phyloP scores from a whole-genome alignment of 345 rosid genomes.

The Corchorus olitorius region DNA sequence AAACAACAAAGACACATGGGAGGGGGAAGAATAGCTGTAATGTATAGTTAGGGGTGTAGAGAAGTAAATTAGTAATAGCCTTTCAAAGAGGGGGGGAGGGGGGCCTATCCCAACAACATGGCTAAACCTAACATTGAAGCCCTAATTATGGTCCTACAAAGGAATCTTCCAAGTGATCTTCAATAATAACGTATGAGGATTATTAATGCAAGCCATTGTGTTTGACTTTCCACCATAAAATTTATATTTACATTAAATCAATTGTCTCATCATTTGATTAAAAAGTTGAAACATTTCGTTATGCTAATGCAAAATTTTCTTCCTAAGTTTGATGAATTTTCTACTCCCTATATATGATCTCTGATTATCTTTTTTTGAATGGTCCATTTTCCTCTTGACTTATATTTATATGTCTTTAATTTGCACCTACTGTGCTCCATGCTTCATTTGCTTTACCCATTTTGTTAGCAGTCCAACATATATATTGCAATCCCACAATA shows the following conservation, averaged over 20 bases:
- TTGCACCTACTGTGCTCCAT: neutral
- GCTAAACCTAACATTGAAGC: constrained; percentile 27
- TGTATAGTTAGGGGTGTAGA: neutral
- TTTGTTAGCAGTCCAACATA: constrained; percentile 15
- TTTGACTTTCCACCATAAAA: constrained; percentile 27
- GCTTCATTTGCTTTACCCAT: constrained; percentile 14
- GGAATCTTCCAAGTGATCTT: constrained; percentile 36
- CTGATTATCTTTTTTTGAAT: neutral
- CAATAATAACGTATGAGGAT: constrained; percentile 19
- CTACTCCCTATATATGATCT: neutral
- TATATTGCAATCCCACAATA: neutral
- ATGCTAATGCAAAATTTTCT: neutral
- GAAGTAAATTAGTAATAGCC: neutral
- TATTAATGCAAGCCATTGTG: constrained; percentile 19
- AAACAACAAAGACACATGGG: neutral
- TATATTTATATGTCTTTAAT: too few relatives aligned
- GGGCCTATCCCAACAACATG: constrained; percentile 11
- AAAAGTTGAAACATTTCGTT: neutral
- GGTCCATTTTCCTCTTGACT: neutral
- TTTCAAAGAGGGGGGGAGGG: neutral
- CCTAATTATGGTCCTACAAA: constrained; percentile 22
- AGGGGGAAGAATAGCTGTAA: neutral
- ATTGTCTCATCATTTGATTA: constrained; percentile 19
- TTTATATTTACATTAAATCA: neutral
- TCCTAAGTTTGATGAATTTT: neutral